Evolutionary conservation across 345 rosid genomes (phyloP).

Genomic region (Salix dunnii): DNA sequence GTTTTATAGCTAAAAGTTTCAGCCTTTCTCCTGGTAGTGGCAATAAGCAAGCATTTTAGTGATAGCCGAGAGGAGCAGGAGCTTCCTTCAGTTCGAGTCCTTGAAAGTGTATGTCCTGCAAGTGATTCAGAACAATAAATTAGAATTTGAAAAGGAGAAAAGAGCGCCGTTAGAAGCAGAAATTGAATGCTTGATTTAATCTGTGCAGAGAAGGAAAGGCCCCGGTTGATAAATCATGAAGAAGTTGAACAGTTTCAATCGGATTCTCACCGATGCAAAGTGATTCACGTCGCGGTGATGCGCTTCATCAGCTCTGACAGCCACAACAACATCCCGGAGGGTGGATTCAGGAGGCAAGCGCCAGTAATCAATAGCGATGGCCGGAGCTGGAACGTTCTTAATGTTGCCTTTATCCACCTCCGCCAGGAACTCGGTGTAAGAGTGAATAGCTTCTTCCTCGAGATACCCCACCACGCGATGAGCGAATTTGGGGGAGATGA

Average conservation of each 20-base stretch:
- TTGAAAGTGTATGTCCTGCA: slow-evolving; percentile 6
- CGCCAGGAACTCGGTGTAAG: slow-evolving; percentile 70
- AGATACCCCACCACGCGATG: slow-evolving; percentile 75
- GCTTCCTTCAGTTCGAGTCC: not conserved
- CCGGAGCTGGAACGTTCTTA: slow-evolving; percentile 64
- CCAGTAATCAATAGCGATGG: slow-evolving; percentile 84
- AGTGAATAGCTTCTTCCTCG: slow-evolving; percentile 88
- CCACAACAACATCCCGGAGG: slow-evolving; percentile 64
- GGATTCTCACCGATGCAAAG: slow-evolving; percentile 67
- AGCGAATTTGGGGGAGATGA: slow-evolving; percentile 63
- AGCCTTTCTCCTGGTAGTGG: not conserved
- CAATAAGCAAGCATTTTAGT: not conserved
- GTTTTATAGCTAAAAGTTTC: too few species aligned
- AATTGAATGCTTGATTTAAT: not conserved
- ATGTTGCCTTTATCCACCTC: slow-evolving; percentile 58
- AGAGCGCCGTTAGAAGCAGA: not conserved
- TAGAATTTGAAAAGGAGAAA: not conserved
- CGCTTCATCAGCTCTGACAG: slow-evolving; percentile 84
- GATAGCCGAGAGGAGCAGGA: not conserved
- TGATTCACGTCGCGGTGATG: slow-evolving; percentile 86
- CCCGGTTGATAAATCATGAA: not conserved
- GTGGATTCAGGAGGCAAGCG: slow-evolving; percentile 64
- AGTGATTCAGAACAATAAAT: not conserved
- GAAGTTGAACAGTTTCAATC: not conserved
- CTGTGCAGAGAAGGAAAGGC: too few species aligned